These are phyloP conservation scores for grape (Vitis vinifera) DNA, from an alignment of 164 flowering plant genomes.

Conservation along the genomic window DNA sequence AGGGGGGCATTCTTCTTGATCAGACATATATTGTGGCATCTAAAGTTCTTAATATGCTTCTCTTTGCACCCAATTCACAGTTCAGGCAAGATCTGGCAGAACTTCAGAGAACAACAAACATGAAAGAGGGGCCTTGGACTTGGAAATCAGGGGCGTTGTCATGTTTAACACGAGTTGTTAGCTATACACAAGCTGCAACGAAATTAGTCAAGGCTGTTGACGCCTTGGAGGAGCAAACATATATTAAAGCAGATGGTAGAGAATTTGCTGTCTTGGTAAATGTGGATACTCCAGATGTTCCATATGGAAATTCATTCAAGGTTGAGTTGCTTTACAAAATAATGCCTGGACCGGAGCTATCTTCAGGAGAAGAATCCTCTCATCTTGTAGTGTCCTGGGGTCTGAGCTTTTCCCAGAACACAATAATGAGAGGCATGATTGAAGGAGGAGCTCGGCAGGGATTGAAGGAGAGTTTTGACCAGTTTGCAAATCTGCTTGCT, in stretches of 20 bases:
- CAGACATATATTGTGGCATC: slow-evolving; percentile 43
- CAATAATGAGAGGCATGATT: slow-evolving; percentile 80
- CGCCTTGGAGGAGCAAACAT: slow-evolving; percentile 76
- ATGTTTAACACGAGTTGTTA: slow-evolving; percentile 50
- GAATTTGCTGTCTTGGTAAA: slow-evolving; percentile 51
- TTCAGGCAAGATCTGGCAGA: slow-evolving; percentile 62
- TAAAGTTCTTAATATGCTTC: slow-evolving; percentile 45
- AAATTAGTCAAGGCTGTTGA: slow-evolving; percentile 72
- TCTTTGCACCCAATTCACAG: slow-evolving; percentile 69
- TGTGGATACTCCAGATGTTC: slow-evolving; percentile 80
- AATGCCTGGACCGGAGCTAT: slow-evolving; percentile 47
- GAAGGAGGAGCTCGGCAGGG: slow-evolving; percentile 77
- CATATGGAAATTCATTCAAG: slow-evolving; percentile 69
- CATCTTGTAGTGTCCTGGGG: slow-evolving; percentile 67
- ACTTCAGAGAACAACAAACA: slow-evolving; percentile 55
- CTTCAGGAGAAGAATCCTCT: slow-evolving; percentile 63
- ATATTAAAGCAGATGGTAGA: slow-evolving; percentile 50
- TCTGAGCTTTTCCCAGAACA: slow-evolving; percentile 58
- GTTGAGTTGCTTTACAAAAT: slow-evolving; percentile 71
- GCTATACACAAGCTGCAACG: slow-evolving; percentile 64
- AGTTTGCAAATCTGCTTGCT: slow-evolving; percentile 53
- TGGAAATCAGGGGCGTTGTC: slow-evolving; percentile 44
- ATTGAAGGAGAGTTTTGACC: slow-evolving; percentile 64
- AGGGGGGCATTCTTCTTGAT: slow-evolving; percentile 70
- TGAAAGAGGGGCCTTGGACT: slow-evolving; percentile 71